Base-by-base conservation (phyloP, 208 protist species). In the Trypanosoma platydactyli region DNA sequence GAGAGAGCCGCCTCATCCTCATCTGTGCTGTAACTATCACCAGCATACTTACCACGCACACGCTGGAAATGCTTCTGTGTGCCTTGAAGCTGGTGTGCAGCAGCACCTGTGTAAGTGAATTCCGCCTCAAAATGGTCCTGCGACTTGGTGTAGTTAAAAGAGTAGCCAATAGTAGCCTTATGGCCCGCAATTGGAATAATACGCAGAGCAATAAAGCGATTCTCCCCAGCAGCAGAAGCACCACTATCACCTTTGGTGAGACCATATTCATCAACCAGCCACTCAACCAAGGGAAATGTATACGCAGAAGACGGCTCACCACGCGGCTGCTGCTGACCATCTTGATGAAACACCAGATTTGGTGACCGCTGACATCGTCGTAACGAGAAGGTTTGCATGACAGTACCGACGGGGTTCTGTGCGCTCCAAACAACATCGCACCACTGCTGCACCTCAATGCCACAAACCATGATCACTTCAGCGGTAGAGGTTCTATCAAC, bases 371-470 rank as follows among this genome's bases (percentile, higher is more conserved):
- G 80, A 63, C 87, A 96, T 56, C 90, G 87, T 4, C 83, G 90
- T 35, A 96, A 71, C 7, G 85, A 91, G 73, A 83, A 92, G 1
- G 82, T 91, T 64, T 89, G 89, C 13, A 52, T 64, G 38, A 86
- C 84, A 27, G 57, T 35, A 9, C 76, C 81, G n/a, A 86, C 77
- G 29, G 83, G 59, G 71, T 92, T 94, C 12, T 38, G 74, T 35
- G 81, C 84, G 5, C 68, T 80, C 88, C 87, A 94, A 18, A 79
- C 61, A 35, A 91, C 84, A 30, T 91, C 81, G 63, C 90, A 96
- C 54, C 76, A 78, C 15, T 68, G 63, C 30, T 92, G 74, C 45
- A 81, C 69, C 62, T 84, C 77, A 9, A 91, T 62, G 15, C 85
- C 87, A 62, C 89, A 95, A 11, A 80, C 85, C 52, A 75, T 72